Evolutionary conservation across 768 basidiomycete species (phyloP), one percentile per base, ranked within the genome.

Genomic region (Pulveroboletus sp.): DNA sequence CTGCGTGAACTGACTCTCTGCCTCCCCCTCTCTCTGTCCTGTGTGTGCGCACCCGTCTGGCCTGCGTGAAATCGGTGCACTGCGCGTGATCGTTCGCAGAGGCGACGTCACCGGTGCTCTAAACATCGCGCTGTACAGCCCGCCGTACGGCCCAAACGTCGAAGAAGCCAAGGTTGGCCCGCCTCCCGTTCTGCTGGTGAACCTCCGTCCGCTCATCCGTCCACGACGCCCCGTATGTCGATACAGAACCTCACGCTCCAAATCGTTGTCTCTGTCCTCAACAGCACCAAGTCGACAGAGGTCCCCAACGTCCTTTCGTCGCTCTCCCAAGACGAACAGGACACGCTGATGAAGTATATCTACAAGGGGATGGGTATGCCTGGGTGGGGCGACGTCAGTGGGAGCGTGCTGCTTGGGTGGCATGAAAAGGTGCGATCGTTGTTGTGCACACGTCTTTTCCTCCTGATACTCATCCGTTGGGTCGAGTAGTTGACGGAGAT

Each of bases 311-410:
- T 88, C 43, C 77, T 96, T 66, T 87, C 84, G 61, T 67, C 76
- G 0, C 76, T 97, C 28, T 78, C 84, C 3, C 78, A 78, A 57
- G 86, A 89, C 44, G 72, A 78, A 39, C 90, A 93, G 62, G 95
- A 96, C 63, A 89, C 85, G 30, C 77, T 97, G 47, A 98, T 96
- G 95, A 95, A 94, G 66, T 98, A 95, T 64, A 74, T 98, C 14
- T 98, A 97, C 80, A 98, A 98, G 73, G 94, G 91, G 14, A 97
- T 96, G 94, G 80, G 75, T 15, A 68, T 77, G 60, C 73, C 76
- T 2, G 82, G 76, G 14, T 75, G 78, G 66, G 76, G 80, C 28
- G 83, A 84, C 55, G 73, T 83, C 49, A 80, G 75, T 57, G 82
- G 82, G 38, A 83, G 81, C 55, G 82, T 85, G 33, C 69, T 86